Evolutionary conservation across 2,329 filamentous ascomycete species (phyloP), one percentile per base, ranked within the genome.

Genomic region (Aureobasidium sp.): DNA sequence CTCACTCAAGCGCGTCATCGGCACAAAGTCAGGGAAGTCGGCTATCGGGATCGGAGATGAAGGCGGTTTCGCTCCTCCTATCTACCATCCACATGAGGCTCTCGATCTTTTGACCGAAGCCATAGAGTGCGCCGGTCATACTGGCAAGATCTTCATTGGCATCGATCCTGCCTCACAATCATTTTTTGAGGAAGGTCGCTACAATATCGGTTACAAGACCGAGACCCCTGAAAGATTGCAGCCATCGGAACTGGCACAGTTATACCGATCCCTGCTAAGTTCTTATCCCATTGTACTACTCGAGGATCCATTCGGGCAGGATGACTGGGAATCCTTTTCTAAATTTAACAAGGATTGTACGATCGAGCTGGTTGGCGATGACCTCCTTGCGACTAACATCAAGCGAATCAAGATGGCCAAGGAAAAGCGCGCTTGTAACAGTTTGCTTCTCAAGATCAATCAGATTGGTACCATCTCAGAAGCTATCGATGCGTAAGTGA

Each of bases 381-480:
- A 72, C 54, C 58, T 73, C 17, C 63, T 71, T 6, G 68, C 64
- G 3, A 72, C 70, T 14, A 72, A 73, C 57, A 61, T 65, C 14
- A 58, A 64, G 19, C 58, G 68, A 11, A 60, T 72, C 12, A 59
- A 63, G 39, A 60, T 61, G 42, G 70, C 70, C 3, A 51, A 63
- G n/a, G 60, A 69, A 41, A 67, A 66, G 56, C 60, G 64, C 34
- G 71, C 70, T 7, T 73, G 70, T 57, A 68, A 73, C 59, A 60
- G 66, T 6, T 61, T 74, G 59, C 56, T 73, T 29, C 59, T 74
- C 25, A 73, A 73, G 60, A 62, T 72, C 42, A 72, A 73, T 58
- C 68, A 73, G 58, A 72, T 74, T 24, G 70, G 71, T 1, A 71
- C 66, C 8, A 62, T 74, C 7, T 68, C 61, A 11, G 70, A 74